These are phyloP conservation scores for Uromyces viciae-fabae DNA, from an alignment of 1,284 basidiomycete genomes.

Conservation along the genomic window DNA sequence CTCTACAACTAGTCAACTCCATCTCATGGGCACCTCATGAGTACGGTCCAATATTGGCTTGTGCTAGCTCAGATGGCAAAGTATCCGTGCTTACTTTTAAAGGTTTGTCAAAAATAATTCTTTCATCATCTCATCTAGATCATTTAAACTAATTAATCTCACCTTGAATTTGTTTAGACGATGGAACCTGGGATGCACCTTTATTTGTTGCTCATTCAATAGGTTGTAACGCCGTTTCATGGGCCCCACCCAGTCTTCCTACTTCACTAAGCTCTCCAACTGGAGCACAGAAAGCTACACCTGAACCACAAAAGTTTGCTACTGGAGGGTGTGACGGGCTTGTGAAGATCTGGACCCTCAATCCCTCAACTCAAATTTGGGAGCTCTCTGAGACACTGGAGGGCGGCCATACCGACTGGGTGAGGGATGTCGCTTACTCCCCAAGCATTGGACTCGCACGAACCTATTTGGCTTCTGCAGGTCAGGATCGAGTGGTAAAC, in stretches of 20 bases:
- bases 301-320: slow-evolving; percentile 68
- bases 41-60: slow-evolving; percentile 90
- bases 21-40: slow-evolving; percentile 98
- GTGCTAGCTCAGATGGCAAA: slow-evolving; percentile 96
- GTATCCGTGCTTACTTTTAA: slow-evolving; percentile 96
- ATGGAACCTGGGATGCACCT: slow-evolving; percentile 91
- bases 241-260: slow-evolving; percentile 87
- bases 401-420: slow-evolving; percentile 89
- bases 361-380: slow-evolving; percentile 64
- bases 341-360: slow-evolving; percentile 88
- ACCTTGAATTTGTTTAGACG: slow-evolving; percentile 63
- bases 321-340: slow-evolving; percentile 94
- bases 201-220: slow-evolving; percentile 94
- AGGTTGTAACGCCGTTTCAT: slow-evolving; percentile 94
- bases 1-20: slow-evolving; percentile 83
- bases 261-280: slow-evolving; percentile 63
- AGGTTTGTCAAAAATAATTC: slow-evolving; percentile 61
- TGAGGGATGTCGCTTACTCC: slow-evolving; percentile 94
- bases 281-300: slow-evolving; percentile 17
- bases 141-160: background rate
- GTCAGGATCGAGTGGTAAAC: slow-evolving; percentile 63
- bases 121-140: background rate
- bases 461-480: slow-evolving; percentile 90
- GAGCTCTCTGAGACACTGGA: slow-evolving; percentile 79
- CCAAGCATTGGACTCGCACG: slow-evolving; percentile 92